Evolutionary conservation across 148 eudicot species (phyloP), one percentile per base, ranked within the genome.

Genomic region (Nyssa sinensis): DNA sequence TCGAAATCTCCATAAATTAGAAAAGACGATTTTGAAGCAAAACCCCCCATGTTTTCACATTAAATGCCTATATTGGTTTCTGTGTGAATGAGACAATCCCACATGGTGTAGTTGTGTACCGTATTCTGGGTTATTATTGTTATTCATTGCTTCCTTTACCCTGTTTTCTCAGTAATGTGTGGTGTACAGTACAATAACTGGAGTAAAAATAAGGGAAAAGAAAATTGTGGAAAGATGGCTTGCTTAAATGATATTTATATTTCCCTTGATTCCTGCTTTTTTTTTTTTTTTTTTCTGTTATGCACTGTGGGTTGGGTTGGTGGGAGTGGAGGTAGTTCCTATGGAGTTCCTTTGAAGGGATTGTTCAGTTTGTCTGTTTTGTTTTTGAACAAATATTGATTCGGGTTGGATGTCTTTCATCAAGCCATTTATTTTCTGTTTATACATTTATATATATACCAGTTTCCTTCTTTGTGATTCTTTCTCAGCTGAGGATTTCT

Each of bases 311-410:
- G 79, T 82, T 80, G 81, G 91, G 88, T 93, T 82, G 98, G 86
- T 89, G 81, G 69, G 66, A 88, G 94, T 91, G 94, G 91, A 67
- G 90, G 84, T 86, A 60, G 91, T 85, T 89, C 73, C 64, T 69
- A 21, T 93, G 81, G 87, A 88, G 90, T 88, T 88, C 72, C 87
- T 87, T 91, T 87, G 83, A 91, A 93, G 98, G 85, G 76, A 89
- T 81, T 78, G 47, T 77, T 35, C 75, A 72, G 74, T 75, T 83
- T 77, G 71, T 81, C 77, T 79, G 71, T 69, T 77, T 61, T 71
- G 72, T 35, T 66, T 84, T 25, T 66, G 70, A 77, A 31, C 64
- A 27, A 60, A 74, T n/a, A 77, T 63, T 63, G 58, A 73, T 79
- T 79, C 68, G 67, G 67, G 79, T 73, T 75, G 21, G 23, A 64